These are phyloP conservation scores for Cytospora piceae DNA, from an alignment of 2,329 filamentous ascomycete species.

Conservation along the genomic window DNA sequence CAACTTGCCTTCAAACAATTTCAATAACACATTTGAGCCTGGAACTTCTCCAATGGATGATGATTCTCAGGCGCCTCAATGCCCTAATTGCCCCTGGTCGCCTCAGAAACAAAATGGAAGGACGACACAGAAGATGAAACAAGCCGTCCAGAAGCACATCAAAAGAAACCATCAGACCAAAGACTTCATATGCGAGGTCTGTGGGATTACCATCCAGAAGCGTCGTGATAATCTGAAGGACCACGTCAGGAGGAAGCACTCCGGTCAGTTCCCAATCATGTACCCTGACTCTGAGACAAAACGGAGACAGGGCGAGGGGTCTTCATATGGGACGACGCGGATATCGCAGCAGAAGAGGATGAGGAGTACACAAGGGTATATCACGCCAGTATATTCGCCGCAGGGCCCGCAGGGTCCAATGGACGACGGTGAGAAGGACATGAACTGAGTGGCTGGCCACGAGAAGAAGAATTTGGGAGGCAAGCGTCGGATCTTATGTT, in stretches of 20 bases:
- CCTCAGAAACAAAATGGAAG: background rate
- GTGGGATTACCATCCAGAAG: background rate
- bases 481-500: background rate
- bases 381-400: background rate
- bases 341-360: background rate
- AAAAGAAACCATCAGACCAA: background rate
- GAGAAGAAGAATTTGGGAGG: background rate
- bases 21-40: background rate
- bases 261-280: background rate
- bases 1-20: background rate
- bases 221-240: constrained; percentile 14
- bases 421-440: background rate
- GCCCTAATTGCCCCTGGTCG: background rate
- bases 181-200: background rate
- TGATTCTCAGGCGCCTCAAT: background rate
- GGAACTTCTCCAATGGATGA: background rate
- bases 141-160: constrained; percentile 11
- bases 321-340: rapidly evolving
- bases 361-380: background rate
- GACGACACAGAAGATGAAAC: background rate
- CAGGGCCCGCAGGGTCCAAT: background rate
- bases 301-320: background rate
- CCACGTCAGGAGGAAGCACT: constrained; percentile 1
- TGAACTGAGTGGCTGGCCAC: background rate
- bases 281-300: background rate